Evolutionary conservation across 768 basidiomycete genomes (phyloP), one percentile per base, ranked within the genome.

Genomic region (Pisolithus sp.): DNA sequence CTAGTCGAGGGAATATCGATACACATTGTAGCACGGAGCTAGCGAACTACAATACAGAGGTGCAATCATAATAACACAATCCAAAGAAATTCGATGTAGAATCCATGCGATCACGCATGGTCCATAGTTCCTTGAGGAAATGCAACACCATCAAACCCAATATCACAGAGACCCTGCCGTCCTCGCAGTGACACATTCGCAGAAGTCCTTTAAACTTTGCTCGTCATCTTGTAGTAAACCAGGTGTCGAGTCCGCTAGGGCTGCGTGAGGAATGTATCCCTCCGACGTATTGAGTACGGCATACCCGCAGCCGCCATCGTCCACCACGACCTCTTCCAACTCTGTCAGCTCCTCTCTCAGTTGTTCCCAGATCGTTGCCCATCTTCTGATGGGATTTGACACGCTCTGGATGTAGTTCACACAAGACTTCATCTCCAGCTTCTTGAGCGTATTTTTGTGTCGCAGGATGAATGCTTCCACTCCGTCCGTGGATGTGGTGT

Each of bases 381-480:
- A 67, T 24, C 40, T 58, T 38, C 67, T 61, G 10, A 59, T 2
- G 28, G 61, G 48, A n/a, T 51, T 47, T 12, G 52, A 31, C 3
- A n/a, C 5, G n/a, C 26, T 53, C n/a, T 55, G 46, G 2, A 57
- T 56, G 24, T 67, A 69, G 46, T 59, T 68, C 1, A 61, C 45
- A 34, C 67, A 67, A 2, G 59, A 61, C 38, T 20, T 53, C 26
- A 67, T 38, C 21, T 68, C 66, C 5, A 67, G 45, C 24, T 51
- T 58, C 4, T 58, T 61, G 5, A 67, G 37, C 24, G 48, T 54
- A 23, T 42, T 48, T 46, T 69, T 68, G 57, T 67, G 67, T 13
- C 67, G 61, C 20, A 67, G 2, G n/a, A 67, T 51, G 26, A 67
- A 69, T 3, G 65, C 65, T 12, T 67, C 66, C 2, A 69, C 51